Percentiles rank a stretch among this genome's conserved stretches.
Evolutionary conservation across 2,329 filamentous ascomycete genomes (phyloP).

Genomic region (Xylaria sp.): DNA sequence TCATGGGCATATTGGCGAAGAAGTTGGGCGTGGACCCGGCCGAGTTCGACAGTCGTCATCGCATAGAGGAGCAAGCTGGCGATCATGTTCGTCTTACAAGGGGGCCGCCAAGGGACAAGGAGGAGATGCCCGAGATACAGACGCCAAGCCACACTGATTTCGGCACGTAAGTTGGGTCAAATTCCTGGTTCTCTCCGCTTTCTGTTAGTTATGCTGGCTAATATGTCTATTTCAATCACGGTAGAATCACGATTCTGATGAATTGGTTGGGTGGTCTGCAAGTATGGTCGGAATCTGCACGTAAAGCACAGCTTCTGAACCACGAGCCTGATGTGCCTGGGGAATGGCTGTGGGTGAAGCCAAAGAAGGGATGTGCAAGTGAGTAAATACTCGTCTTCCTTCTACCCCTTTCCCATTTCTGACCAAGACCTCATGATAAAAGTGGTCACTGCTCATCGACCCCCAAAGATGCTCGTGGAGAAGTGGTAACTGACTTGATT

Average conservation of each 20-base stretch:
- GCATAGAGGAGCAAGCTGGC: conserved; percentile 47
- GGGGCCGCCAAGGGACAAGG: conserved; percentile 47
- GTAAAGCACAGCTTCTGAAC: conserved; percentile 42
- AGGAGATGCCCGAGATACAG: conserved; percentile 49
- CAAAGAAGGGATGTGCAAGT: conserved; percentile 51
- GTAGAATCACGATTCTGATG: conserved; percentile 53
- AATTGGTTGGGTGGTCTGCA: conserved; percentile 56
- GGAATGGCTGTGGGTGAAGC: conserved; percentile 53
- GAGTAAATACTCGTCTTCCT: conserved; percentile 1
- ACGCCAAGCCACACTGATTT: conserved; percentile 54
- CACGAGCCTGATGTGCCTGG: conserved; percentile 47
- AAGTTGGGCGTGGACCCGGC: conserved; percentile 46
- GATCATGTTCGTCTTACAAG: conserved; percentile 51
- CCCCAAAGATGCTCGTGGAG: neutral
- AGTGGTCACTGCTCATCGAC: neutral
- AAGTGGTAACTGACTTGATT: neutral
- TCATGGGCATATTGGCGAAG: conserved; percentile 47
- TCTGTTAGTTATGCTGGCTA: neutral
- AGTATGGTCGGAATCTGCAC: conserved; percentile 50
- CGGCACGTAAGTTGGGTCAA: conserved; percentile 47
- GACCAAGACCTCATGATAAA: neutral
- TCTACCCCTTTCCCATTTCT: neutral
- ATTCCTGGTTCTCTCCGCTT: neutral
- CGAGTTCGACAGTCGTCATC: conserved; percentile 46
- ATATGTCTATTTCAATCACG: conserved; percentile 6